Conservation (phyloP, 2,329 filamentous ascomycete genomes). For the Exophiala dermatitidis region DNA sequence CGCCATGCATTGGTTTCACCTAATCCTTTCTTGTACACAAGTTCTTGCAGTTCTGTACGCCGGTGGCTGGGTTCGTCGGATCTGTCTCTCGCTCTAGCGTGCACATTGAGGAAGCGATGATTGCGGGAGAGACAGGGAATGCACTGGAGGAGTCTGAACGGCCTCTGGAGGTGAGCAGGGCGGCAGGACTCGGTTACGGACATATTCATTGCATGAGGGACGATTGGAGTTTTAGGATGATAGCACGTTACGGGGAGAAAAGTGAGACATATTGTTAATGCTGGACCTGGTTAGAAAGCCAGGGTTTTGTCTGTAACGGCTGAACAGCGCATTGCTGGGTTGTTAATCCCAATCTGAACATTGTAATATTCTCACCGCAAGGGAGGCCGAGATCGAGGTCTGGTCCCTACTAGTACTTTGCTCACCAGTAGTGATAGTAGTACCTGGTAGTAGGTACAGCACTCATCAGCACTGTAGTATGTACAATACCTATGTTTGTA, state of each 20-base stretch:
- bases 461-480: too few species aligned
- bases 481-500: too few species aligned
- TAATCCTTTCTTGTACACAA: constrained; percentile 22
- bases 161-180: constrained; percentile 4
- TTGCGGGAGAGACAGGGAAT: neutral
- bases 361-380: too few species aligned
- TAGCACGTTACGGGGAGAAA: neutral
- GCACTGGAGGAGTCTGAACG: neutral
- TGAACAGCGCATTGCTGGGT: neutral
- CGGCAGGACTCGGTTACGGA: constrained; percentile 9
- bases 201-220: constrained; percentile 19
- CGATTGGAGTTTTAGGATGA: constrained; percentile 19
- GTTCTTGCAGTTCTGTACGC: constrained; percentile 12
- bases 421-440: too few species aligned
- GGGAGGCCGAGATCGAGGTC: too few species aligned
- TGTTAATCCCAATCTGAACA: too few species aligned
- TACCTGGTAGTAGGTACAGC: too few species aligned
- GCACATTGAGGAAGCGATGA: constrained; percentile 18
- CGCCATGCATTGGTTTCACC: constrained; percentile 9
- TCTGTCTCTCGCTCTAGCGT: constrained; percentile 13
- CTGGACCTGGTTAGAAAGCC: constrained; percentile 1
- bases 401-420: too few species aligned
- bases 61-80: constrained; percentile 5
- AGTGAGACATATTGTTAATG: constrained; percentile 19
- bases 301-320: neutral